Evolutionary conservation across 331 rosid genomes (phyloP).

Genomic region (Quercus phellos): DNA sequence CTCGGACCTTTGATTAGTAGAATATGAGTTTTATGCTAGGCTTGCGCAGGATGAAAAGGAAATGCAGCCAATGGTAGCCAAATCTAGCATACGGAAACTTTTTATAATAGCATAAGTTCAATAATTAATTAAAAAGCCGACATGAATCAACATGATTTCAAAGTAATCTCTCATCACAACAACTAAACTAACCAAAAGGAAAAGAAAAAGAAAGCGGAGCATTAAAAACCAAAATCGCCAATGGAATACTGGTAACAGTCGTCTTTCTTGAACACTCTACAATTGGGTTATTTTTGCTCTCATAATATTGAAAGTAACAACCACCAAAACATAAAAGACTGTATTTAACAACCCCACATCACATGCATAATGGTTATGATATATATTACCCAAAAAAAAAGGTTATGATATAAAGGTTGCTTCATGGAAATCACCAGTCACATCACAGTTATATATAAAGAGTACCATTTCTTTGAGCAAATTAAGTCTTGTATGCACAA

Average conservation of each 20-base stretch:
- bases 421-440: conserved; percentile 34
- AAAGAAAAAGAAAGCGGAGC: conserved; percentile 5
- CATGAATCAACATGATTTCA: conserved; percentile 30
- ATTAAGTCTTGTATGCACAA: conserved; percentile 1
- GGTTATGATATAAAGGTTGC: conserved; percentile 12
- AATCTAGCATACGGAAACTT: background rate
- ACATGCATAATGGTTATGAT: conserved; percentile 22
- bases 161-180: conserved; percentile 18
- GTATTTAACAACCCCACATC: conserved; percentile 39
- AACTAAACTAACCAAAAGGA: conserved; percentile 9
- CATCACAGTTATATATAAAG: conserved; percentile 9
- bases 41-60: background rate
- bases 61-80: background rate
- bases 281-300: background rate
- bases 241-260: conserved; percentile 29
- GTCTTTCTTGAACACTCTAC: conserved; percentile 33
- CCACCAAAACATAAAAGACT: conserved; percentile 18
- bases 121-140: conserved; percentile 12
- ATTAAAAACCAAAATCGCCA: conserved; percentile 20
- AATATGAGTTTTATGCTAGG: background rate
- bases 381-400: background rate
- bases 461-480: conserved; percentile 1
- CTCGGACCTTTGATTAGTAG: background rate
- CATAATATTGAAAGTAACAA: conserved; percentile 13
- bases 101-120: conserved; percentile 6